Evolutionary conservation across 2,329 filamentous ascomycete species (phyloP).

Genomic region (Coniochaeta sp.): DNA sequence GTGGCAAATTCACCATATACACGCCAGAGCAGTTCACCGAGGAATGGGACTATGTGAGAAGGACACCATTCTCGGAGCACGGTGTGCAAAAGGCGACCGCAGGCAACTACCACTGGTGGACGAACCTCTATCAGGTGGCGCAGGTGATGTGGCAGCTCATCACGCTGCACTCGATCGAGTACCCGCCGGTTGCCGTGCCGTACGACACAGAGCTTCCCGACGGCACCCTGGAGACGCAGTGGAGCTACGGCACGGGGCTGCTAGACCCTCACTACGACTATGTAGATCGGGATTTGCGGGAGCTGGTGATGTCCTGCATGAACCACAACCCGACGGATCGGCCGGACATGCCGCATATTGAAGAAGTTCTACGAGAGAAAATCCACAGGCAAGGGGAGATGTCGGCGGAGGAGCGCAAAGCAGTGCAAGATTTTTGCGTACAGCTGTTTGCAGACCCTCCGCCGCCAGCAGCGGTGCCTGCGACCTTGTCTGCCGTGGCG

Average conservation of each 20-base stretch:
- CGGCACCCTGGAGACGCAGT: not conserved
- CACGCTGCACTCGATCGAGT: not conserved
- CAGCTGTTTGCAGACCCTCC: not conserved
- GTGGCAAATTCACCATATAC: slow-evolving; percentile 5
- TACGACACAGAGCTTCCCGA: not conserved
- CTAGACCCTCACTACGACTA: not conserved
- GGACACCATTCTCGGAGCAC: not conserved
- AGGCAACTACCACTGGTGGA: slow-evolving; percentile 3
- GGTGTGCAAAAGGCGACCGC: not conserved
- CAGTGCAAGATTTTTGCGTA: not conserved
- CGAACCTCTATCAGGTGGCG: not conserved
- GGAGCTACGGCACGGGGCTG: slow-evolving; percentile 5
- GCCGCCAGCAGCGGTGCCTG: not conserved
- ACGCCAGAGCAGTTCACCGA: slow-evolving; percentile 4
- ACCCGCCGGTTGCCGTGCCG: not conserved
- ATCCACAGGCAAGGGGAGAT: not conserved
- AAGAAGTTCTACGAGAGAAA: not conserved
- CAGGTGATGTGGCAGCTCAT: slow-evolving; percentile 3
- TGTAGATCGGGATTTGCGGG: not conserved
- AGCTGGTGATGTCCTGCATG: slow-evolving; percentile 5
- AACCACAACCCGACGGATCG: slow-evolving; percentile 6
- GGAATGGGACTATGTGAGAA: not conserved
- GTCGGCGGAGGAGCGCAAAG: not conserved
- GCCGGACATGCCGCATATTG: slow-evolving; percentile 12
- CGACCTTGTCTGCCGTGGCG: not conserved